Evolutionary conservation across 2,329 filamentous ascomycete species (phyloP).

Genomic region (Fusarium oligoseptatum): DNA sequence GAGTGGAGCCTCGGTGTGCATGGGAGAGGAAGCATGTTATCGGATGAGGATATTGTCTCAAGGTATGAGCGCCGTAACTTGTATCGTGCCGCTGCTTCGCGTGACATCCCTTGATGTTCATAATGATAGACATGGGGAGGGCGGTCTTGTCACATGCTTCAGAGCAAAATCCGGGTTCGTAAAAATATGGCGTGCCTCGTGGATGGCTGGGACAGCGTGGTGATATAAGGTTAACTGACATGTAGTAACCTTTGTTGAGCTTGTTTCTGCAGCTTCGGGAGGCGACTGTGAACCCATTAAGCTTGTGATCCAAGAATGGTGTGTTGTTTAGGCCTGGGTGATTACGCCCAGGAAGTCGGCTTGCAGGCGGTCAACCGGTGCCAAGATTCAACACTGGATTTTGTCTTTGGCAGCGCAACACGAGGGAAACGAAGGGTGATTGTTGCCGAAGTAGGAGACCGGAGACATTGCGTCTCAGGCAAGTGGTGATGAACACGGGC

Average conservation of each 20-base stretch:
- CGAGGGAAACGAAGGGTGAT: slow-evolving; percentile 25
- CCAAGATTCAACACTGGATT: slow-evolving; percentile 19
- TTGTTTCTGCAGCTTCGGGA: slow-evolving; percentile 2
- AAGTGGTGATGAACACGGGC: slow-evolving; percentile 7
- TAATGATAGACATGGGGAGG: background rate
- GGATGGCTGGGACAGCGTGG: background rate
- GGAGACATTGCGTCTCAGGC: slow-evolving; percentile 11
- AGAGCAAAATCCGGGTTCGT: background rate
- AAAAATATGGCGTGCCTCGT: background rate
- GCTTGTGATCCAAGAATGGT: slow-evolving; percentile 7
- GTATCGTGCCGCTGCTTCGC: background rate
- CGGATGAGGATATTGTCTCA: background rate
- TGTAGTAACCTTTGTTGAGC: background rate
- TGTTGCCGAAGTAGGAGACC: slow-evolving; percentile 14
- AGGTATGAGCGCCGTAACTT: background rate
- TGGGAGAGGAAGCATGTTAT: background rate
- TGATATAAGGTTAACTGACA: slow-evolving; percentile 4
- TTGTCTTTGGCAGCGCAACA: slow-evolving; percentile 12
- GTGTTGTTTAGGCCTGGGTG: slow-evolving; percentile 7
- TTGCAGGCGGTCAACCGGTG: slow-evolving; percentile 12
- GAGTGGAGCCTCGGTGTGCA: slow-evolving; percentile 1
- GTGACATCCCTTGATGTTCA: background rate
- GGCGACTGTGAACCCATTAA: background rate
- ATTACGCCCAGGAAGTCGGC: slow-evolving; percentile 13
- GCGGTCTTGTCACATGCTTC: background rate